phyloP scores from a whole-genome alignment of 805 yeast species.

The Candida germanica region DNA sequence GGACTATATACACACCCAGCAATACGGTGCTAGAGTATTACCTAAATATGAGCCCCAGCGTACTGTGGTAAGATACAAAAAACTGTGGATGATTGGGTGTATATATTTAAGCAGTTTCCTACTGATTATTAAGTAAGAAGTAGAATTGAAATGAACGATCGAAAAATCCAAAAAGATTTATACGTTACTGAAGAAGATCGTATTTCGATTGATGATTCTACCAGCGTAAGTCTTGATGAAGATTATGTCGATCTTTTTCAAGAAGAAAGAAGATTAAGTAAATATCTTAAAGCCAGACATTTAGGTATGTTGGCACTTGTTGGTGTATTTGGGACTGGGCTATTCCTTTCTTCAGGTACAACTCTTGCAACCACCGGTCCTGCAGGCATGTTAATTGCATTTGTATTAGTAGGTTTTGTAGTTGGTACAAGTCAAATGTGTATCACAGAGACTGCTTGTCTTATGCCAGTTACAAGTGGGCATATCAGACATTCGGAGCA shows the following conservation, averaged over 20 bases:
- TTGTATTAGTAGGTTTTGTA: slow-evolving; percentile 43
- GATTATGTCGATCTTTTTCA: slow-evolving; percentile 12
- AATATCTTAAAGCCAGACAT: slow-evolving; percentile 18
- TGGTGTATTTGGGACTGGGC: slow-evolving; percentile 45
- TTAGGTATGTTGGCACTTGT: slow-evolving; percentile 22
- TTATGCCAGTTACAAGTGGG: slow-evolving; percentile 38
- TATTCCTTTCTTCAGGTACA: slow-evolving; percentile 53
- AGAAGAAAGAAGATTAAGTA: slow-evolving; percentile 15
- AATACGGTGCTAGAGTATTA: too few species aligned
- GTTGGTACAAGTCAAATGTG: slow-evolving; percentile 39
- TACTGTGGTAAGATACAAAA: too few species aligned
- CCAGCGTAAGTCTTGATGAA: background rate
- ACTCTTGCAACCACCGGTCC: slow-evolving; percentile 42
- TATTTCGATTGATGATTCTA: too few species aligned
- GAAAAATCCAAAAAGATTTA: too few species aligned
- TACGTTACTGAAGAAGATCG: too few species aligned
- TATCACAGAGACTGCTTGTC: slow-evolving; percentile 36
- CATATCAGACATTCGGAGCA: slow-evolving; percentile 34
- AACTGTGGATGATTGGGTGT: too few species aligned
- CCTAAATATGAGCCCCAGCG: too few species aligned
- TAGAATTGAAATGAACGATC: too few species aligned
- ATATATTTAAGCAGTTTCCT: too few species aligned
- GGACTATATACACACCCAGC: too few species aligned
- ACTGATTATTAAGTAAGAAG: too few species aligned
- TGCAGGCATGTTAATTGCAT: slow-evolving; percentile 49